Conservation (phyloP, 2,329 filamentous ascomycete genomes). For the Nothophoma quercina region DNA sequence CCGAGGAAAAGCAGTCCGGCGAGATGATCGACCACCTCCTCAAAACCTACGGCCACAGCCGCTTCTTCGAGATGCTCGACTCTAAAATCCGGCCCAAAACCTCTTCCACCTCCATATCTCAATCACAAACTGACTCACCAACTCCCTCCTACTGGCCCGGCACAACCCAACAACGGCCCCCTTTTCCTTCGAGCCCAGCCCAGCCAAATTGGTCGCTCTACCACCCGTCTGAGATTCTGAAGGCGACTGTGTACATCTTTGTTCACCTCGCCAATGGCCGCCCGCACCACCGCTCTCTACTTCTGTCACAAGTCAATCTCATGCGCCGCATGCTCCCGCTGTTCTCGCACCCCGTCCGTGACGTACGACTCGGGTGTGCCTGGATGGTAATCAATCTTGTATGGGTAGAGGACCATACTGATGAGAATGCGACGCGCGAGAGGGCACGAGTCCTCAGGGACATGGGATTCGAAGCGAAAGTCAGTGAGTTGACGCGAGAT, state of each 20-base stretch:
- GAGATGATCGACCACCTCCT: constrained; percentile 89
- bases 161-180: constrained; percentile 64
- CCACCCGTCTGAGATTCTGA: constrained; percentile 69
- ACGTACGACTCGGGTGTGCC: constrained; percentile 79
- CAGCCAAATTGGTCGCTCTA: constrained; percentile 45
- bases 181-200: constrained; percentile 48
- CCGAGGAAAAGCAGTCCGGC: constrained; percentile 62
- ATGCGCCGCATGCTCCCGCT: constrained; percentile 76
- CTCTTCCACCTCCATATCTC: constrained; percentile 4
- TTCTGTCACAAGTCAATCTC: constrained; percentile 75
- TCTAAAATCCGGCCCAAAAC: constrained; percentile 72
- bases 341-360: constrained; percentile 74
- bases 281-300: constrained; percentile 74
- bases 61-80: constrained; percentile 81
- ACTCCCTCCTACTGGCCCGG: constrained; percentile 55
- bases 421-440: constrained; percentile 69
- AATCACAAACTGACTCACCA: constrained; percentile 20
- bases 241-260: constrained; percentile 80
- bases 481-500: constrained; percentile 71
- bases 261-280: constrained; percentile 87
- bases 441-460: constrained; percentile 73
- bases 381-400: constrained; percentile 88
- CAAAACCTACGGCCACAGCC: constrained; percentile 74
- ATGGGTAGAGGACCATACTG: constrained; percentile 77
- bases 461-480: constrained; percentile 73